Evolutionary conservation across 2,329 filamentous ascomycete genomes (phyloP).

Genomic region (Cladosporium sp.): DNA sequence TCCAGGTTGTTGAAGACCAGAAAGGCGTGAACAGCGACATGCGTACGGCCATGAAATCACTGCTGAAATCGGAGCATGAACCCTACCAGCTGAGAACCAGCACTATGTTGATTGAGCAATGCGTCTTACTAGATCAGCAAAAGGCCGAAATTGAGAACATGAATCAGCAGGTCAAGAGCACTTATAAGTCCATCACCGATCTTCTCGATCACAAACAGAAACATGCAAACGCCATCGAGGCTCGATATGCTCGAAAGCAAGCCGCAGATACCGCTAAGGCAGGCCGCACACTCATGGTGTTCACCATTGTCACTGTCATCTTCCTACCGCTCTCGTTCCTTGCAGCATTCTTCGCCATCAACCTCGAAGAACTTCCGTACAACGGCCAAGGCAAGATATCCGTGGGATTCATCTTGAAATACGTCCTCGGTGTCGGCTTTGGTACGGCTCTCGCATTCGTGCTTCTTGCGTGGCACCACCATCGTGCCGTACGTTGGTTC

Average conservation of each 20-base stretch:
- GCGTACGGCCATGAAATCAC: constrained; percentile 37
- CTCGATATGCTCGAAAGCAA: constrained; percentile 58
- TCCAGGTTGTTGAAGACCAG: constrained; percentile 50
- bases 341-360: constrained; percentile 53
- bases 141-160: constrained; percentile 56
- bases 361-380: constrained; percentile 47
- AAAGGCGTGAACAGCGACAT: constrained; percentile 46
- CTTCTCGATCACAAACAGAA: constrained; percentile 66
- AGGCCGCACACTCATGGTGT: constrained; percentile 55
- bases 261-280: constrained; percentile 51
- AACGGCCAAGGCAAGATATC: neutral
- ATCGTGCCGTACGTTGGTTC: neutral
- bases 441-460: neutral
- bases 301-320: constrained; percentile 57
- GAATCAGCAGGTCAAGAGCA: constrained; percentile 58
- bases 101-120: neutral
- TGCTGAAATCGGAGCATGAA: neutral
- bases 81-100: neutral
- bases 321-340: constrained; percentile 56
- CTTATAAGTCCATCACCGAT: constrained; percentile 58
- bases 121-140: constrained; percentile 18
- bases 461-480: neutral
- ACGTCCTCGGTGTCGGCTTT: neutral
- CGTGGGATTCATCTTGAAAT: neutral
- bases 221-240: constrained; percentile 64